Conservation (phyloP, 83 land plant species). For the Picea abies region DNA sequence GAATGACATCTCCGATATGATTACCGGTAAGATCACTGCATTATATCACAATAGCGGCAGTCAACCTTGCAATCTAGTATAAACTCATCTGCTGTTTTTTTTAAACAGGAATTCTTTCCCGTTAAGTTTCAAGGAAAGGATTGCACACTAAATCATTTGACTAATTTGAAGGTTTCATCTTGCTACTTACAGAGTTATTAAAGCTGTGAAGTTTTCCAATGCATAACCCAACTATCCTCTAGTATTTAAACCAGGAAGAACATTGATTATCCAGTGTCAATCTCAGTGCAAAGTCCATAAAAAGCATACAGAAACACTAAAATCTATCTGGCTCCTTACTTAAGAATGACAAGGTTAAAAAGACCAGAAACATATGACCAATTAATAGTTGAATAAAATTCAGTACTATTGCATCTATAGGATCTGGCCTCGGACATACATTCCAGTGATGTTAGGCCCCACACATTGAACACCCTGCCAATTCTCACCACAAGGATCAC, state of each 20-base stretch:
- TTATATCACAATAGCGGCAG: conserved; percentile 9
- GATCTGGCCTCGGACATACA: conserved; percentile 32
- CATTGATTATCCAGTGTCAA: background rate
- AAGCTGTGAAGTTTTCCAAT: conserved; percentile 42
- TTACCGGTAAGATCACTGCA: conserved; percentile 69
- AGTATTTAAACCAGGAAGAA: conserved; percentile 33
- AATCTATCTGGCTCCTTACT: too few relatives aligned
- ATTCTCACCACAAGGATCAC: conserved; percentile 60
- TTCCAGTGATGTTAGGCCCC: conserved; percentile 49
- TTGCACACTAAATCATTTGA: background rate
- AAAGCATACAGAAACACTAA: too few relatives aligned
- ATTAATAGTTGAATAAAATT: too few relatives aligned
- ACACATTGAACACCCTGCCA: conserved; percentile 79
- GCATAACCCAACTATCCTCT: conserved; percentile 55
- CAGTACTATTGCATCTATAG: too few relatives aligned
- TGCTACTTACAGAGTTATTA: conserved; percentile 58
- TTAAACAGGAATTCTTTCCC: background rate
- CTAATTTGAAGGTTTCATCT: background rate
- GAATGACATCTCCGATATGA: conserved; percentile 66
- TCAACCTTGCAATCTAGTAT: background rate
- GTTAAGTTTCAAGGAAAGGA: background rate
- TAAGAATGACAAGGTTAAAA: too few relatives aligned
- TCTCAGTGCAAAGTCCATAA: background rate
- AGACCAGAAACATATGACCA: too few relatives aligned
- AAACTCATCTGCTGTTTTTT: background rate